These are phyloP conservation scores for Globisporangium solare DNA, from an alignment of 352 stramenopile genomes.

Conservation along the genomic window DNA sequence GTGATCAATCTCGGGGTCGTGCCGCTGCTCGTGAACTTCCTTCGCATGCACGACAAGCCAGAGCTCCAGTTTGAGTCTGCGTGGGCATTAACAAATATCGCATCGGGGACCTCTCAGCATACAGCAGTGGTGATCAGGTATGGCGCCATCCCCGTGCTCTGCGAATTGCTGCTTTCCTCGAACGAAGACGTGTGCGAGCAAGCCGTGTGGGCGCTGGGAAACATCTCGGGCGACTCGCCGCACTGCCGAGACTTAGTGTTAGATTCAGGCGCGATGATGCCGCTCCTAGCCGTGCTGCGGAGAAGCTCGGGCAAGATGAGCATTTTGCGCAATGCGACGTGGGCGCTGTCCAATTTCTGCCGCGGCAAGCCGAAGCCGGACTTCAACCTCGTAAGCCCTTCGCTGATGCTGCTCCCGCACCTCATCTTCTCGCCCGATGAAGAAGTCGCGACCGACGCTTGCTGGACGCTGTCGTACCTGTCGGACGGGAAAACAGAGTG, in stretches of 20 bases:
- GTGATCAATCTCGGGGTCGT: slow-evolving; percentile 98
- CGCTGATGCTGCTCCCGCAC: slow-evolving; percentile 92
- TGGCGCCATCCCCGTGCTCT: slow-evolving; percentile 97
- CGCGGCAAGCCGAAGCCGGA: slow-evolving; percentile 79
- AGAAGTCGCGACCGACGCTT: slow-evolving; percentile 98
- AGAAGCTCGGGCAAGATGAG: slow-evolving; percentile 45
- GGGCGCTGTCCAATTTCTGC: slow-evolving; percentile 99
- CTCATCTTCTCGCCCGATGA: slow-evolving; percentile 96
- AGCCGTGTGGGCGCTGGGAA: slow-evolving; percentile 97
- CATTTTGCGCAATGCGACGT: slow-evolving; percentile 98
- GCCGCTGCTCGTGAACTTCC: slow-evolving; percentile 96
- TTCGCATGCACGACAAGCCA: slow-evolving; percentile 90
- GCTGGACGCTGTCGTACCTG: slow-evolving; percentile 98
- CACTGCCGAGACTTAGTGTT: slow-evolving; percentile 96
- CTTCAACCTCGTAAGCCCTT: slow-evolving; percentile 84
- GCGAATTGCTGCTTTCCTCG: slow-evolving; percentile 92
- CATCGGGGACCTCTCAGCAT: slow-evolving; percentile 96
- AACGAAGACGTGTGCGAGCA: slow-evolving; percentile 97
- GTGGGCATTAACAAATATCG: slow-evolving; percentile 99
- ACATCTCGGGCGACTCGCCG: slow-evolving; percentile 98
- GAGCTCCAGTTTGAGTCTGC: slow-evolving; percentile 98
- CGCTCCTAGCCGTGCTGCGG: slow-evolving; percentile 58
- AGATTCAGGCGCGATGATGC: slow-evolving; percentile 88
- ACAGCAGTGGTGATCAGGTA: slow-evolving; percentile 97
- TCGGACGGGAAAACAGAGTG: slow-evolving; percentile 97